Conservation (phyloP, 257 asterid species). For the Misopates orontium region DNA sequence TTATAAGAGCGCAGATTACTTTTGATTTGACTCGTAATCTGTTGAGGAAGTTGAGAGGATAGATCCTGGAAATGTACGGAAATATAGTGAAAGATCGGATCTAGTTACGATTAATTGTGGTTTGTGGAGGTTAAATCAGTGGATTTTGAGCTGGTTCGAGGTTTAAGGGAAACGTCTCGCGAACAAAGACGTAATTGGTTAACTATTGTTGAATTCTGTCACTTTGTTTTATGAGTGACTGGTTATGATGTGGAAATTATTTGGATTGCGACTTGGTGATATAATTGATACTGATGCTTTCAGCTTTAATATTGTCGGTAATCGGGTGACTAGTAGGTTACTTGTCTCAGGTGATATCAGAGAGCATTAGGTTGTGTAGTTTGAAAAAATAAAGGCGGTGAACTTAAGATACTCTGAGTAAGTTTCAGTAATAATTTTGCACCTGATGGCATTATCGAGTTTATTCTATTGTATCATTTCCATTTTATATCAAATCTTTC, state of each 20-base stretch:
- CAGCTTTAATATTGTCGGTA: neutral
- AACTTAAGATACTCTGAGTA: neutral
- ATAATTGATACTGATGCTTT: neutral
- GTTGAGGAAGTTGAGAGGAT: neutral
- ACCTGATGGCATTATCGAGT: neutral
- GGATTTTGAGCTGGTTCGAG: slow-evolving; percentile 9
- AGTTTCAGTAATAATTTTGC: neutral
- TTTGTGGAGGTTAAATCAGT: neutral
- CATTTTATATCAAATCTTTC: neutral
- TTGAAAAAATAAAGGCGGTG: slow-evolving; percentile 1
- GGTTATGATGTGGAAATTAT: neutral
- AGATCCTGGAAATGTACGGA: slow-evolving; percentile 11
- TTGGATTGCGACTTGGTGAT: neutral
- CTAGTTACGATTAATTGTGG: neutral
- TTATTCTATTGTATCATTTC: slow-evolving; percentile 14
- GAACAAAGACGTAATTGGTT: neutral
- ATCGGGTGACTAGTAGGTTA: neutral
- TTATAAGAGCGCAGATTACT: neutral
- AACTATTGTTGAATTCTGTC: neutral
- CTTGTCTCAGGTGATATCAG: neutral
- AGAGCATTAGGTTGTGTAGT: neutral
- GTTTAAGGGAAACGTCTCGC: neutral
- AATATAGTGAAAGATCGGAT: neutral
- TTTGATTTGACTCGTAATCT: neutral
- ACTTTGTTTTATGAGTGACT: neutral